Evolutionary conservation across 2,329 filamentous ascomycete genomes (phyloP), one percentile per base, ranked within the genome.

Genomic region (Colletotrichum noveboracense): DNA sequence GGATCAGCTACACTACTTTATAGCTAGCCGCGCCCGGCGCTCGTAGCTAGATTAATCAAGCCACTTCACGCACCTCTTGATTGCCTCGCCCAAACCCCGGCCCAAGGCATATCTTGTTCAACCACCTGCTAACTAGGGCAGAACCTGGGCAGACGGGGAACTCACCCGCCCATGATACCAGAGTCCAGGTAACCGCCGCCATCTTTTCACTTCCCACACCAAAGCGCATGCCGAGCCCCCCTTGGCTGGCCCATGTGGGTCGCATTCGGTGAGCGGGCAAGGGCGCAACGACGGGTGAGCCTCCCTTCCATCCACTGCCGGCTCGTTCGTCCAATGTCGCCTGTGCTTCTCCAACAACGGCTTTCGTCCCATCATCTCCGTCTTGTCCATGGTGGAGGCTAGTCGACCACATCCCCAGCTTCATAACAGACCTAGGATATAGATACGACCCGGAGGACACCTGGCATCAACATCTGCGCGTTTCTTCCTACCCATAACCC

Each of bases 301-400:
- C 67, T 71, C 71, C 67, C 28, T 43, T 21, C 8, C 48, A 62
- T 62, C 58, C 58, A 62, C 18, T 30, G 58, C 66, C 34, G 56
- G 43, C 71, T 62, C 67, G 58, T 67, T 62, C 67, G 67, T 71
- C 72, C 68, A 66, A 62, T 62, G 62, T 55, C 43, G 24, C n/a
- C 32, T 21, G 60, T 14, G 12, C 24, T 71, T 71, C 67, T 66
- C 67, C 67, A 74, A 74, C 34, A 24, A n/a, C 67, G 66, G 60
- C 60, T 70, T 26, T 66, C 48, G 16, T 66, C 34, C 66, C 61
- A 72, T 26, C 38, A 38, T 55, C 72, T 66, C 69, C 72, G 69
- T 38, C 61, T n/a, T 30, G 21, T 24, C 21, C 26, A 21, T 24
- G 43, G 38, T 30, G 28, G 18, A 12, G 7, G 16, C 7, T 16